Conservation (phyloP, 768 basidiomycete species). For the Cytidiella melzeri region DNA sequence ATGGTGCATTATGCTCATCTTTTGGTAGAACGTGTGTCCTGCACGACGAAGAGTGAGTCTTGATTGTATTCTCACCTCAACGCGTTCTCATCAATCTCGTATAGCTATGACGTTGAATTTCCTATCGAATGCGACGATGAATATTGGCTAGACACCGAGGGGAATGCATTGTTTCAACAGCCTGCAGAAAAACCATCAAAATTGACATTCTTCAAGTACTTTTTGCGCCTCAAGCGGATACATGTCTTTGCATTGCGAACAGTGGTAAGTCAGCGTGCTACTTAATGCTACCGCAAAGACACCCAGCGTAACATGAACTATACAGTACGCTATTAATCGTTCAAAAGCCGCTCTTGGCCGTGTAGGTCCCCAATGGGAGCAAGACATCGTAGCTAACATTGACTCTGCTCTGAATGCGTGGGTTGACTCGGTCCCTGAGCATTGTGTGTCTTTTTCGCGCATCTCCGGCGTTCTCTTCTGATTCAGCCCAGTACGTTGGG, state of each 20-base stretch:
- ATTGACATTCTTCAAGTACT: conserved; percentile 50
- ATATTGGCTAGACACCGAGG: conserved; percentile 60
- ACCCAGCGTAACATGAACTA: neutral
- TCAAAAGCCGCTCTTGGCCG: conserved; percentile 29
- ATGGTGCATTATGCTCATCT: conserved; percentile 37
- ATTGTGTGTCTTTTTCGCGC: conserved; percentile 30
- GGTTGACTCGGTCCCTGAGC: conserved; percentile 53
- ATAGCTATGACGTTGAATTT: conserved; percentile 62
- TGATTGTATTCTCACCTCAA: conserved; percentile 4
- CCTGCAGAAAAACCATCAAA: conserved; percentile 50
- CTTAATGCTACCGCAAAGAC: neutral
- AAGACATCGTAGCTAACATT: conserved; percentile 50
- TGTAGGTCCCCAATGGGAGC: conserved; percentile 36
- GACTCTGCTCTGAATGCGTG: conserved; percentile 59
- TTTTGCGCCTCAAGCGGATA: conserved; percentile 54
- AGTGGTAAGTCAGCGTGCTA: neutral
- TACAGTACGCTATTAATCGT: conserved; percentile 42
- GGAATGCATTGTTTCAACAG: conserved; percentile 51
- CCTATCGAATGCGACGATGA: conserved; percentile 63
- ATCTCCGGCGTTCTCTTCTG: neutral
- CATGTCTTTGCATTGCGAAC: conserved; percentile 38
- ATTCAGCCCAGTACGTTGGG: conserved; percentile 20
- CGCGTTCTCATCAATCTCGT: neutral
- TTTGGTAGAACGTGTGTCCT: conserved; percentile 61
- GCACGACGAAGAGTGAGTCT: conserved; percentile 63